Base-by-base conservation (phyloP, 352 stramenopile genomes). In the Phytophthora chlamydospora region DNA sequence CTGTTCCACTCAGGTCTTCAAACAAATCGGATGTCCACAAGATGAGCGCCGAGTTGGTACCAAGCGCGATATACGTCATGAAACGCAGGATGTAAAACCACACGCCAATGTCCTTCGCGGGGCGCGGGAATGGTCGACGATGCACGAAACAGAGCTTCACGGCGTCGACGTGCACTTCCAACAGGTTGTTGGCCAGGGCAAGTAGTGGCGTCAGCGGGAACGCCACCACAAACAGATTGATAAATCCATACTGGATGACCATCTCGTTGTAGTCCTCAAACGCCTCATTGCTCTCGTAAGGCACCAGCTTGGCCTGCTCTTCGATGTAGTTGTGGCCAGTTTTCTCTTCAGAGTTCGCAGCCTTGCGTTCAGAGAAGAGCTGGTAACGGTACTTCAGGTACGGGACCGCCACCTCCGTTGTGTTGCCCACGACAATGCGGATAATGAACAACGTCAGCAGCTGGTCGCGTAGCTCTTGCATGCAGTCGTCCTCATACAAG, bases 161-260 rank as follows among this genome's bases (percentile, higher is more conserved):
- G 0, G 88, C 82, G 54, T 98, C 90, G 13, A 96, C 81, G 52
- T 97, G 89, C 16, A 97, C 82, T 72, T 98, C 94, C 17, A 96
- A 62, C 16, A 97, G 71, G 65, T 98, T 98, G 56, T 97, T 97
- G 35, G 84, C 65, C 42, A 97, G 73, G 8, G 93, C 92, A 39
- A 98, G 74, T 27, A 98, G 48, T 32, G 94, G 89, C 34, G 94
- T 97, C 46, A 98, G 68, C 24, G 96, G 96, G 65, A 98, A 98
- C 31, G 93, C 95, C 11, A 91, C 86, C 0, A 97, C 92, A 62
- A 98, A 98, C 35, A 98, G 68, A 52, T 93, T 98, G 35, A 98
- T 91, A 62, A 98, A 98, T 40, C 95, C 96, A 59, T 98, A 98
- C 84, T 98, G 93, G 50, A 98, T 96, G 16, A 98, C 81, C 78